Evolutionary conservation across 1,284 basidiomycete genomes (phyloP).

Genomic region (Kwoniella shivajii): DNA sequence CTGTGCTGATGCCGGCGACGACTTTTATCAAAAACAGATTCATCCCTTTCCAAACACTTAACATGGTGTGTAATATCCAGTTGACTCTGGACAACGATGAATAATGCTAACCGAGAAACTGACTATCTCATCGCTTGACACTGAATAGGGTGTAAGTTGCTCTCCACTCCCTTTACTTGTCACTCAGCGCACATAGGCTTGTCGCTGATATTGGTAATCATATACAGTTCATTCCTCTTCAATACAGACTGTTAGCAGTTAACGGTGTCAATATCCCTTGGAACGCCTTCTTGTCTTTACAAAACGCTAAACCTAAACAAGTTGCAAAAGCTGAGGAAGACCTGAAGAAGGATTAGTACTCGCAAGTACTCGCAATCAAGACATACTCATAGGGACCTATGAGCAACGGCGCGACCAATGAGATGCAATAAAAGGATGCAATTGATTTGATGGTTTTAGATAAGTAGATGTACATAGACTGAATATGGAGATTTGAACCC

Average conservation of each 20-base stretch:
- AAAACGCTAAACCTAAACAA: slow-evolving; percentile 42
- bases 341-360: slow-evolving; percentile 14
- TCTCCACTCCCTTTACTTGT: background rate
- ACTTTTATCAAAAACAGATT: slow-evolving; percentile 33
- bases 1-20: slow-evolving; percentile 1
- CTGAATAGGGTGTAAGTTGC: slow-evolving; percentile 28
- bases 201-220: background rate
- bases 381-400: too few species aligned
- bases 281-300: slow-evolving; percentile 55
- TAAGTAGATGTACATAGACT: too few species aligned
- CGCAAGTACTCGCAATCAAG: too few species aligned
- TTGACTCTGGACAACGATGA: background rate
- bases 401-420: too few species aligned
- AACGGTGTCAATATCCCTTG: slow-evolving; percentile 56
- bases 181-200: too few species aligned
- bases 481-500: too few species aligned
- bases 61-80: slow-evolving; percentile 46
- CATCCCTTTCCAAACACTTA: slow-evolving; percentile 54
- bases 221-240: slow-evolving; percentile 52
- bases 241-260: slow-evolving; percentile 54
- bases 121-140: background rate
- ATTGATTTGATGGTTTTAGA: too few species aligned
- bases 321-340: slow-evolving; percentile 15
- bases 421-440: too few species aligned
- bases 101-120: background rate